Conservation (phyloP, 441 rosid genomes). For the Caryocar brasiliense region DNA sequence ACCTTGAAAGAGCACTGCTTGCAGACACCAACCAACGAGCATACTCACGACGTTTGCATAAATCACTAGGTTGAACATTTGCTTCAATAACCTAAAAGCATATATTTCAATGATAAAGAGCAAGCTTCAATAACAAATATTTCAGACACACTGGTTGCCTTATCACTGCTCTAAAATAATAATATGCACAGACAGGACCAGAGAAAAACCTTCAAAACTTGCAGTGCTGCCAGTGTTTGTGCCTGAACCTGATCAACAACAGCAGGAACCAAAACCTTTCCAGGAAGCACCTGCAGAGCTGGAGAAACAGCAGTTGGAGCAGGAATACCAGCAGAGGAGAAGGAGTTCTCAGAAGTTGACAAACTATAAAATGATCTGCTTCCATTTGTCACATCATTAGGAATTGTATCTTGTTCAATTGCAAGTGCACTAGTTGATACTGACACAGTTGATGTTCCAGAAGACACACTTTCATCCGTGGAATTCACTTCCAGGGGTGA, state of each 20-base stretch:
- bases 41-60: conserved; percentile 87
- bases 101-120: conserved; percentile 2
- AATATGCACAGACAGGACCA: conserved; percentile 1
- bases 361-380: conserved; percentile 20
- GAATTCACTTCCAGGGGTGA: conserved; percentile 29
- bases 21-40: conserved; percentile 92
- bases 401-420: conserved; percentile 22
- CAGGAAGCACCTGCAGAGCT: conserved; percentile 57
- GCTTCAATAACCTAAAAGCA: conserved; percentile 68
- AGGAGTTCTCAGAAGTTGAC: conserved; percentile 26
- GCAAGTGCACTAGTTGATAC: conserved; percentile 25
- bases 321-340: conserved; percentile 63
- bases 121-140: background rate
- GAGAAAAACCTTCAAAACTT: conserved; percentile 54
- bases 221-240: conserved; percentile 81
- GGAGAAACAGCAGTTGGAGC: conserved; percentile 72
- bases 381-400: conserved; percentile 22
- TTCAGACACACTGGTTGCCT: background rate
- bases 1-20: conserved; percentile 80
- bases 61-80: conserved; percentile 59
- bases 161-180: background rate
- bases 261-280: conserved; percentile 74
- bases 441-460: conserved; percentile 21
- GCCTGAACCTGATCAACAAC: conserved; percentile 80
- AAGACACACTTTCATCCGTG: conserved; percentile 25